Evolutionary conservation across 1,139 yeast species (phyloP).

Genomic region (Sugiyamaella japonica): DNA sequence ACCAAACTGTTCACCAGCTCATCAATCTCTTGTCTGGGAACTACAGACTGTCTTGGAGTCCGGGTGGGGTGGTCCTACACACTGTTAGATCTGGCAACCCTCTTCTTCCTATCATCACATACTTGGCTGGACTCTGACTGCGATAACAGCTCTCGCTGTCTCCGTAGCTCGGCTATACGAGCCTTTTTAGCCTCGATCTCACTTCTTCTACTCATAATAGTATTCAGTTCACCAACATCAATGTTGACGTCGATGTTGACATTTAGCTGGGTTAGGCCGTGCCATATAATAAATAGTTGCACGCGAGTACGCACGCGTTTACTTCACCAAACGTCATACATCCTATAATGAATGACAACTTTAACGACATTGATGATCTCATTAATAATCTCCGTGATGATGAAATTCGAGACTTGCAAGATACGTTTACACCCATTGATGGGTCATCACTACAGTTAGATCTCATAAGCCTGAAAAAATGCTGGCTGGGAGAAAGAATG

Average conservation of each 20-base stretch:
- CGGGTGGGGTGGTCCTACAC: not conserved
- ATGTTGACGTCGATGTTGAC: not conserved
- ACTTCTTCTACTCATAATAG: constrained; percentile 33
- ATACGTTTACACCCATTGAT: not conserved
- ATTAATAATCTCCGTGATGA: constrained; percentile 30
- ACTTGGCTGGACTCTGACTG: constrained; percentile 20
- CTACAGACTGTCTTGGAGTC: constrained; percentile 5
- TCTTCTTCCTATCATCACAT: not conserved
- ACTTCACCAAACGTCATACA: not conserved
- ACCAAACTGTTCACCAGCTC: constrained; percentile 30
- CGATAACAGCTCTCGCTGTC: constrained; percentile 36
- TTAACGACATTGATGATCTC: constrained; percentile 24
- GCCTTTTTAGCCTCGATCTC: constrained; percentile 51
- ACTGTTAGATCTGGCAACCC: not conserved
- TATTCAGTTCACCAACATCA: not conserved
- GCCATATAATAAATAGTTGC: not conserved
- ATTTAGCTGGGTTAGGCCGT: constrained; percentile 5
- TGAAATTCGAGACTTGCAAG: constrained; percentile 5
- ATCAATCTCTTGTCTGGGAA: constrained; percentile 25
- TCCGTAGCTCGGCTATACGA: constrained; percentile 47
- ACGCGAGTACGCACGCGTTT: not conserved
- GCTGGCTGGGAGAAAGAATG: constrained; percentile 83
- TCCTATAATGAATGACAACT: not conserved
- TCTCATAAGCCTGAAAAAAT: constrained; percentile 47
- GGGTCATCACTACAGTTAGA: constrained; percentile 15